Base-by-base conservation (phyloP, 352 stramenopile genomes). In the Paralagenidium karlingii region DNA sequence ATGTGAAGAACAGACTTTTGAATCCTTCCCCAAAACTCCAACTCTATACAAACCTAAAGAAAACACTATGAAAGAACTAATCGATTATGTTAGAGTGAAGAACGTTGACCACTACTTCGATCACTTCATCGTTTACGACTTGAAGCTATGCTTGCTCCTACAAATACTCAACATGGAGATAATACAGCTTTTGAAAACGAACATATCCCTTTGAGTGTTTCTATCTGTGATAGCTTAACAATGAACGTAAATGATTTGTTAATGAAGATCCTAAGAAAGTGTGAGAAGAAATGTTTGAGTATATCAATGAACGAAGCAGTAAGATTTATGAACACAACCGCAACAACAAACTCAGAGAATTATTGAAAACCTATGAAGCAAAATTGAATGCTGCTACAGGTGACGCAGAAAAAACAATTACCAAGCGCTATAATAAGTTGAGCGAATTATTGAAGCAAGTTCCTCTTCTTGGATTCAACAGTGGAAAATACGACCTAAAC, bases 111-210 rank as follows among this genome's bases (percentile, higher is more conserved):
- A 43, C 3, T 26, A 48, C 28, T 29, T 44, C 2, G 50, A 58
- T 22, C 50, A 53, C 24, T 58, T 53, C 16, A 47, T 58, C 8
- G 44, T 53, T 0, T 53, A 59, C 34, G 45, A 56, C 16, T 43
- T 27, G 33, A 42, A 19, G 29, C 34, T 8, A 58, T 58, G 18
- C 40, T 58, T 9, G 47, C 52, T n/a, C 47, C 40, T 28, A 45
- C 26, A n/a, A 24, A n/a, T n/a, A n/a, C n/a, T n/a, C n/a, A n/a
- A n/a, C n/a, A n/a, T n/a, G n/a, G n/a, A n/a, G n/a, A n/a, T 15
- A 47, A 44, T 47, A 42, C 33, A 44, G 34, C 41, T 24, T 51
- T 45, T 25, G 43, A 26, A 3, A 40, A 42, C 20, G 32, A 51
- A 24, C 44, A 51, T 18, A 46, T 51, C 18, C 45, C 29, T 0